phyloP scores from a whole-genome alignment of 768 basidiomycete species.

The Dentipellis fragilis region DNA sequence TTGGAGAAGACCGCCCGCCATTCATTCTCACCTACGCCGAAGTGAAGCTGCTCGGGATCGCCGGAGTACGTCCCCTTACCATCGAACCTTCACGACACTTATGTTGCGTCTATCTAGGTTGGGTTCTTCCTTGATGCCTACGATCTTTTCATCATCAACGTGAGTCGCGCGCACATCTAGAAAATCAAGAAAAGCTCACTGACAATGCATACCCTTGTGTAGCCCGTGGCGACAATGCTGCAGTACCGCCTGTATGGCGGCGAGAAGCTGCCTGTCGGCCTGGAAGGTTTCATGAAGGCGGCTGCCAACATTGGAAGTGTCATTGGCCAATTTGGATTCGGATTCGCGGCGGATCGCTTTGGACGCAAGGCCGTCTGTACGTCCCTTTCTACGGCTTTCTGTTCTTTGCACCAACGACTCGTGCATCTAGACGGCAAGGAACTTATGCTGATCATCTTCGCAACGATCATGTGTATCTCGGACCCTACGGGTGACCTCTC shows the following conservation, averaged over 20 bases:
- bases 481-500: conserved; percentile 50
- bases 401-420: neutral
- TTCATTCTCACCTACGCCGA: conserved; percentile 35
- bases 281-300: conserved; percentile 58
- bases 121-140: conserved; percentile 34
- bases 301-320: conserved; percentile 65
- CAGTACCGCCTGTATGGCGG: conserved; percentile 56
- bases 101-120: neutral
- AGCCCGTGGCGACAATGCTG: conserved; percentile 62
- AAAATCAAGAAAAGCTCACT: no score
- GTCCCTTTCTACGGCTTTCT: conserved; percentile 4
- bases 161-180: conserved; percentile 11
- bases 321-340: conserved; percentile 58
- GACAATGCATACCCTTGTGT: neutral
- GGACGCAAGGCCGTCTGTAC: conserved; percentile 62
- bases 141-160: conserved; percentile 65
- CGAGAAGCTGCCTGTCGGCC: conserved; percentile 35
- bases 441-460: conserved; percentile 71
- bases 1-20: conserved; percentile 24
- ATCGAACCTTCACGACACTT: conserved; percentile 12
- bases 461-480: conserved; percentile 60
- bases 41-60: conserved; percentile 50
- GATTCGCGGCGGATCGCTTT: conserved; percentile 54
- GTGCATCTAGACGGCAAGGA: conserved; percentile 53
- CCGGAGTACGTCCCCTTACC: conserved; percentile 34